Conservation (phyloP, 83 land plant species). For the Thuja plicata region DNA sequence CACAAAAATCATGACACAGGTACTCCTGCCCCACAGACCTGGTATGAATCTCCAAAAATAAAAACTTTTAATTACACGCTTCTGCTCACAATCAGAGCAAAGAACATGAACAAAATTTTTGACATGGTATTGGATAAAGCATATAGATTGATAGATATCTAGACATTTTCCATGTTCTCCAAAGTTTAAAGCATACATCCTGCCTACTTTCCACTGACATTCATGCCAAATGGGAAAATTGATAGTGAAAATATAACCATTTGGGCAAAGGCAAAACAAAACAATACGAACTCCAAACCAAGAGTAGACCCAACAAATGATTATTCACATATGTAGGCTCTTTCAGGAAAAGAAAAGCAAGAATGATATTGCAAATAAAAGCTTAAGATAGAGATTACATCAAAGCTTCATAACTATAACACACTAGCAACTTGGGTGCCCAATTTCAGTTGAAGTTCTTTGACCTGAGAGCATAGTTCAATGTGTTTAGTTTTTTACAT, state of each 20-base stretch:
- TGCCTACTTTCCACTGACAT: not conserved
- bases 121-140: not conserved
- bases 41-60: not conserved
- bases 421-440: slow-evolving; percentile 49
- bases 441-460: slow-evolving; percentile 61
- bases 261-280: not conserved
- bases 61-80: not conserved
- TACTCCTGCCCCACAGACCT: not conserved
- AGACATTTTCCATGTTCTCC: not conserved
- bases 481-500: slow-evolving; percentile 53
- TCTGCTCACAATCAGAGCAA: not conserved
- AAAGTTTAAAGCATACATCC: not conserved
- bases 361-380: not conserved
- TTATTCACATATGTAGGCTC: not conserved
- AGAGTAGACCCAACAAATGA: not conserved
- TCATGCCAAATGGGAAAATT: not conserved
- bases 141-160: not conserved
- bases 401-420: slow-evolving; percentile 20
- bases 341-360: not conserved
- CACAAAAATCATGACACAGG: not conserved
- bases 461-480: slow-evolving; percentile 49
- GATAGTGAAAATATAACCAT: not conserved
- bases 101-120: not conserved
- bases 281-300: not conserved
- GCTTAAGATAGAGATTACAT: not conserved